Evolutionary conservation across 2,329 filamentous ascomycete genomes (phyloP).

Genomic region (Exophiala bonariae): DNA sequence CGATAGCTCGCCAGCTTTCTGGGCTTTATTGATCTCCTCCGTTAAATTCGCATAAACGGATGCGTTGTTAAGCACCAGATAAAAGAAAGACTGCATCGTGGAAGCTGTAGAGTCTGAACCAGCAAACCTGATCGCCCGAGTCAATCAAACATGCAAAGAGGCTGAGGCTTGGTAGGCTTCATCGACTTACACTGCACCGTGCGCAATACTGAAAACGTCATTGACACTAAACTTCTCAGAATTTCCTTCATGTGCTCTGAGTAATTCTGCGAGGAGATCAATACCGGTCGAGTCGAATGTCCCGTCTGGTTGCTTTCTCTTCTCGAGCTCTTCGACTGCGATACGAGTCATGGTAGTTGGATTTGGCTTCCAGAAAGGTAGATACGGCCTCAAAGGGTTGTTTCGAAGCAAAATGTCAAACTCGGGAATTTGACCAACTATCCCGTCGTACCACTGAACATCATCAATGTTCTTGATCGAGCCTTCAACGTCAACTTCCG

Average conservation of each 20-base stretch:
- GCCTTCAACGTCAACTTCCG: constrained; percentile 51
- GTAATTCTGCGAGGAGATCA: constrained; percentile 53
- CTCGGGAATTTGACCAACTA: constrained; percentile 37
- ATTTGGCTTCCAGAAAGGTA: constrained; percentile 44
- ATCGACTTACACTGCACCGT: constrained; percentile 46
- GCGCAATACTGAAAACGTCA: constrained; percentile 58
- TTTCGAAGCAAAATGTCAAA: constrained; percentile 50
- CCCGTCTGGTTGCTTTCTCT: constrained; percentile 34
- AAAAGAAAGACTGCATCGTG: constrained; percentile 60
- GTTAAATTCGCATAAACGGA: constrained; percentile 43
- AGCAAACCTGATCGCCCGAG: constrained; percentile 25
- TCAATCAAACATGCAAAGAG: background rate
- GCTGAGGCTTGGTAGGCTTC: background rate
- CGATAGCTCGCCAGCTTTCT: constrained; percentile 20
- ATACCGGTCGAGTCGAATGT: constrained; percentile 19
- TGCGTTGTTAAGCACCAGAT: constrained; percentile 49
- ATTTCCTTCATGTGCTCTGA: constrained; percentile 54
- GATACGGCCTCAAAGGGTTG: constrained; percentile 50
- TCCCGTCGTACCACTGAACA: constrained; percentile 31
- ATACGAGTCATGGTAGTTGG: constrained; percentile 39
- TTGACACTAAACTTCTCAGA: constrained; percentile 50
- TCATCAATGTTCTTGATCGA: constrained; percentile 56
- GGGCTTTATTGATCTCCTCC: constrained; percentile 29
- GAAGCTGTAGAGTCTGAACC: constrained; percentile 63
- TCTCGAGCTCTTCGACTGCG: constrained; percentile 22